phyloP scores from a whole-genome alignment of 83 land plant species.

The Picea mariana region DNA sequence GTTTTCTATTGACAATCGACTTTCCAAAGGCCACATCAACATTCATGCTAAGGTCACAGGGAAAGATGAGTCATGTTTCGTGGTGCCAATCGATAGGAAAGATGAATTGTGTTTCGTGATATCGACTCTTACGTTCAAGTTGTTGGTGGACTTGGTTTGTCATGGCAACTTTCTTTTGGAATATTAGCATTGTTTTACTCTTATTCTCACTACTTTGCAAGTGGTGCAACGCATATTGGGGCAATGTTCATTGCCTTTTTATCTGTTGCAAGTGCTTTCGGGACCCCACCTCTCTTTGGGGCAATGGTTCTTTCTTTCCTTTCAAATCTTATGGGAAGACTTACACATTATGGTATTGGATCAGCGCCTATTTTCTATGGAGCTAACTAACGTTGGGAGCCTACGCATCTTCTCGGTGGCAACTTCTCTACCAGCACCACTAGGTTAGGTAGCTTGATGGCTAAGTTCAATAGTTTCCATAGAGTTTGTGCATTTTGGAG shows the following conservation, averaged over 20 bases:
- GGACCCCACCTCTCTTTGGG: constrained; percentile 89
- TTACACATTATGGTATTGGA: constrained; percentile 95
- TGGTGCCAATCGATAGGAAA: too few relatives aligned
- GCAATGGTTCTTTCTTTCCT: constrained; percentile 91
- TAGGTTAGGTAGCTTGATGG: too few relatives aligned
- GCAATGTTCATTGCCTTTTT: constrained; percentile 98
- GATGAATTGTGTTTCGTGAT: too few relatives aligned
- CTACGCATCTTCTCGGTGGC: too few relatives aligned
- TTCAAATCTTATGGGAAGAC: constrained; percentile 96
- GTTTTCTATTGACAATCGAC: too few relatives aligned
- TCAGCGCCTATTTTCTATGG: constrained; percentile 99
- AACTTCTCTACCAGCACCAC: too few relatives aligned
- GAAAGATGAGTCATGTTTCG: too few relatives aligned
- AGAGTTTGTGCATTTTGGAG: too few relatives aligned
- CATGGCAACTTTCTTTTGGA: constrained; percentile 93
- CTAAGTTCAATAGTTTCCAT: too few relatives aligned
- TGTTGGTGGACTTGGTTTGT: constrained; percentile 93
- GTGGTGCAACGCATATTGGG: constrained; percentile 98
- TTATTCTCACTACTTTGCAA: constrained; percentile 96
- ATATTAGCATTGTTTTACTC: constrained; percentile 91
- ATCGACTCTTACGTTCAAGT: too few relatives aligned
- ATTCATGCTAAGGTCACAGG: too few relatives aligned
- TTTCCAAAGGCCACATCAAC: too few relatives aligned
- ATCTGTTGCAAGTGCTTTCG: constrained; percentile 89
- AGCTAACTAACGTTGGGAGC: constrained; percentile 57